Evolutionary conservation across 177 flowering plant genomes (phyloP).

Genomic region (Vitis hybrid): DNA sequence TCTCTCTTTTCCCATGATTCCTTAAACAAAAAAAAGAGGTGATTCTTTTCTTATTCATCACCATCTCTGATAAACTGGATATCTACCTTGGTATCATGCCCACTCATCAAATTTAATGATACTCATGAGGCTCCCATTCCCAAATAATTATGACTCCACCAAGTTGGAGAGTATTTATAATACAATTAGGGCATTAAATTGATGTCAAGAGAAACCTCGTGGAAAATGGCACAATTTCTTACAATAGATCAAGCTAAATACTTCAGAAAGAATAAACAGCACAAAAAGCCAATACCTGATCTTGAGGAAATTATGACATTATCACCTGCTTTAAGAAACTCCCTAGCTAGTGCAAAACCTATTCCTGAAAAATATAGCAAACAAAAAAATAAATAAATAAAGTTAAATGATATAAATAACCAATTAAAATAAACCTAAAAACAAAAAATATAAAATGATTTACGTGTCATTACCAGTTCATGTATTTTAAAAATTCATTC

Average conservation of each 20-base stretch:
- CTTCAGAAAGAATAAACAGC: neutral
- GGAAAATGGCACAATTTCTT: neutral
- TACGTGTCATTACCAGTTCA: neutral
- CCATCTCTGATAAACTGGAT: no score
- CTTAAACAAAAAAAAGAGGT: no score
- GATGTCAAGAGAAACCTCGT: neutral
- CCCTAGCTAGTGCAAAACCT: conserved; percentile 84
- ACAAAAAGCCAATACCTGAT: conserved; percentile 50
- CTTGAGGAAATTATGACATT: conserved; percentile 88
- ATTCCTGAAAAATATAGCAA: conserved; percentile 53
- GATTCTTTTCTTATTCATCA: no score
- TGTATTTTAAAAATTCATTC: neutral
- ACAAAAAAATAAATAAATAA: neutral
- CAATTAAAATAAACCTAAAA: neutral
- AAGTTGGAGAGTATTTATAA: neutral
- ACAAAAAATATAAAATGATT: neutral
- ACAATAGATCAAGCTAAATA: neutral
- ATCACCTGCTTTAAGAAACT: conserved; percentile 87
- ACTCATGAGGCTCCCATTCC: neutral
- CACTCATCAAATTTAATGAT: neutral
- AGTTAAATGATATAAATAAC: neutral
- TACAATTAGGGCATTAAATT: neutral
- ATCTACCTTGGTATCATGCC: no score
- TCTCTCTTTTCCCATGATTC: no score
- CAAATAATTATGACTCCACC: neutral